Evolutionary conservation across 2,329 filamentous ascomycete species (phyloP), one percentile per base, ranked within the genome.

Genomic region (Colletotrichum ledebouriae): DNA sequence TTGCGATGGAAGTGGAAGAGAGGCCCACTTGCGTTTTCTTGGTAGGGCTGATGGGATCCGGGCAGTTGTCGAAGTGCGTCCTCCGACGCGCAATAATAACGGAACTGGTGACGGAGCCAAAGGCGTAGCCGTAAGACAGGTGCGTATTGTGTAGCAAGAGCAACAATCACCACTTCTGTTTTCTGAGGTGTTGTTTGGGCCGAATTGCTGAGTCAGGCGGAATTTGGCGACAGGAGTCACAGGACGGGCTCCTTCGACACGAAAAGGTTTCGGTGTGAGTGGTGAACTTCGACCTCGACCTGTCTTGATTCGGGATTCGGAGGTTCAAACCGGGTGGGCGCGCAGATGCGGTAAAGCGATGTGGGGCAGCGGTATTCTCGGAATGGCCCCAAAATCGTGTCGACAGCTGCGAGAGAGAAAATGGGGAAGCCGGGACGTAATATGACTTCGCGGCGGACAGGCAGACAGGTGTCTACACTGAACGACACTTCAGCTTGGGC

Each of bases 241-340:
- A 17, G 17, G 17, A 17, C 22, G 22, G 25, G 5, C 33, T 10
- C 33, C 17, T 25, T 47, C 42, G 61, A 47, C 22, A 41, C 65
- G 41, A 68, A 50, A 68, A 65, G 65, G 47, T 65, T 68, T 65
- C 65, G 61, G 49, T 65, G 65, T 65, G 42, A 49, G 33, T 50
- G 62, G 41, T 39, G 55, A 52, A 47, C 17, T 2, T 17, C 29
- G 29, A 29, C 29, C 29, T 29, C 29, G 29, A 29, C 29, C 29
- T 29, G 6, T 29, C 29, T 29, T 6, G 7, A 29, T 29, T 13
- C 46, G 47, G 52, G 34, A 39, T 50, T 34, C 20, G 47, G 39
- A 37, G 52, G 44, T 52, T 33, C 49, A 49, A 37, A 29, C 46
- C 15, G 33, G 46, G 62, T 59, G 58, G 59, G 60, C 41, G 60